Conservation (phyloP, 768 basidiomycete genomes). For the Hygrocybe coccinea region DNA sequence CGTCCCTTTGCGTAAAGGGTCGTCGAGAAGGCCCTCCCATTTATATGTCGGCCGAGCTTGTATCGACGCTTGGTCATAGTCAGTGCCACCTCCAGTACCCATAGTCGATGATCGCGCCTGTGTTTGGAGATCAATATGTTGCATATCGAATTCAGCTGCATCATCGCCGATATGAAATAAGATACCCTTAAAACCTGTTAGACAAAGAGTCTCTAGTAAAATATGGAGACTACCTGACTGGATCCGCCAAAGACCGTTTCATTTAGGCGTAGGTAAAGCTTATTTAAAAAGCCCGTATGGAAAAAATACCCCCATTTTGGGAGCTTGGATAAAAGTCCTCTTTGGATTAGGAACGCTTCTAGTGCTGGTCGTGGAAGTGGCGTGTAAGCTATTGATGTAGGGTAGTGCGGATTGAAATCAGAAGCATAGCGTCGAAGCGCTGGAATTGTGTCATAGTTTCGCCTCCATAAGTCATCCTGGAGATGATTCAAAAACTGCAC, state of each 20-base stretch:
- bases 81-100: constrained; percentile 67
- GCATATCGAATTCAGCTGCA: constrained; percentile 53
- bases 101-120: constrained; percentile 48
- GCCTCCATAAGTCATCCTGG: constrained; percentile 72
- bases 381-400: constrained; percentile 65
- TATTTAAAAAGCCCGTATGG: constrained; percentile 64
- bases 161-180: constrained; percentile 58
- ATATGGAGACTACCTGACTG: constrained; percentile 38
- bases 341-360: constrained; percentile 58
- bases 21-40: constrained; percentile 66
- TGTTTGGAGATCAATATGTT: constrained; percentile 53
- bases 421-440: constrained; percentile 43
- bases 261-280: constrained; percentile 65
- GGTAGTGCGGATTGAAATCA: constrained; percentile 71
- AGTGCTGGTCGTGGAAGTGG: constrained; percentile 61
- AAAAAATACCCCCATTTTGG: constrained; percentile 46
- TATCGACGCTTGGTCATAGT: constrained; percentile 59
- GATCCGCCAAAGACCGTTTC: constrained; percentile 58
- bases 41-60: constrained; percentile 57
- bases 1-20: constrained; percentile 40
- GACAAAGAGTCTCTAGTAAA: not conserved
- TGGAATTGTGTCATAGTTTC: constrained; percentile 57
- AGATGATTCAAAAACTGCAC: not conserved
- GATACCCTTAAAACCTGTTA: constrained; percentile 41
- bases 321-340: constrained; percentile 50